Base-by-base conservation (phyloP, 257 asterid species). In the Nicotiana otophora region DNA sequence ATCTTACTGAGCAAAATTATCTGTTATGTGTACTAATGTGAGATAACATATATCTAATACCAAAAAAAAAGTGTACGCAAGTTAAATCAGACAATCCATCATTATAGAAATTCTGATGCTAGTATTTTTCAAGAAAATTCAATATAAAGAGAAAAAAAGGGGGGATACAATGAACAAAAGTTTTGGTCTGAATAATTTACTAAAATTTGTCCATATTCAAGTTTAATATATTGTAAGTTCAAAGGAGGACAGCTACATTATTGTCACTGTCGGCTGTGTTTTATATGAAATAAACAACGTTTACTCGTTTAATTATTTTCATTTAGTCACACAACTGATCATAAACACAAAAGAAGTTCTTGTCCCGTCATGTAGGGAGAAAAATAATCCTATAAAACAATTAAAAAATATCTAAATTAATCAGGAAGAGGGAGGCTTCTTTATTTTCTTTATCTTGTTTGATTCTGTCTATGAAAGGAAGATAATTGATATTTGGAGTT, bases 261-360 rank as follows among this genome's bases (percentile, higher is more conserved):
- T 90, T 88, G 91, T 68, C 78, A 84, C 80, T 88, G 93, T 90
- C 89, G 93, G 91, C 90, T 84, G 84, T 61, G 88, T 80, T 82
- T 86, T 77, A 63, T 62, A 72, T 80, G 82, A 77, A 57, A 81
- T 81, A 85, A 62, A 57, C 23, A 31, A 80, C 66, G 4, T 83
- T 61, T 60, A 62, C 61, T 34, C 79, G 46, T 20, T 63, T 85
- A 86, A 90, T 90, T 75, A 70, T 86, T 85, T 85, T 3, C 34
- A 77, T 75, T 79, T 78, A 83, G 84, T 68, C 85, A 75, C 82
- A 15, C 53, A 34, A 20, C 63, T 78, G 74, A 84, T 81, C 72
- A 61, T 33, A 54, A 54, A 46, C 26, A 55, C 42, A 74, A 84
- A 63, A 76, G 81, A 77, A 69, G 31, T 81, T 83, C 72, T 72